Conservation (phyloP, 1,284 basidiomycete species). For the Tilletia indica region DNA sequence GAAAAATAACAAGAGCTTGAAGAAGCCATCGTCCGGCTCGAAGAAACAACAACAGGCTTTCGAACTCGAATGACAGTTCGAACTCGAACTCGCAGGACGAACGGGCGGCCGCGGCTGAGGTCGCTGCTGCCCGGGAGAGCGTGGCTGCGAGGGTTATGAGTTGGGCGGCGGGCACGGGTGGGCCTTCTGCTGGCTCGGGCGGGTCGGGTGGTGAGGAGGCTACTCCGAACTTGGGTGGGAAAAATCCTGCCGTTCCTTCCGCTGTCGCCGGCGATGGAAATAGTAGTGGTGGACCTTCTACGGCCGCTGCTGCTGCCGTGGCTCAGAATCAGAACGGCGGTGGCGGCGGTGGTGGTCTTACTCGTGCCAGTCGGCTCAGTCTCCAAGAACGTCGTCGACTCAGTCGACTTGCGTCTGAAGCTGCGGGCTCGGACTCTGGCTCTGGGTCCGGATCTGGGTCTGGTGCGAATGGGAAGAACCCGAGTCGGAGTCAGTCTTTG, state of each 20-base stretch:
- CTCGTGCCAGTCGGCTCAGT: constrained; percentile 7
- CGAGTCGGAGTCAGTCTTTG: too few relatives aligned
- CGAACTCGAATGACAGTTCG: not conserved
- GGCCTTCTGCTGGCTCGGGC: constrained; percentile 10
- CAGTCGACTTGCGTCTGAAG: constrained; percentile 9
- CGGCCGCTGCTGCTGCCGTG: not conserved
- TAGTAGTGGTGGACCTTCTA: constrained; percentile 8
- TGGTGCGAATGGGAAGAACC: not conserved
- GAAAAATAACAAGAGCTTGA: too few relatives aligned
- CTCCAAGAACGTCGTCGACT: constrained; percentile 21
- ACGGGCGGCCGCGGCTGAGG: not conserved
- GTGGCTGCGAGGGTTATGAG: constrained; percentile 15
- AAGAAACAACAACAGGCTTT: not conserved
- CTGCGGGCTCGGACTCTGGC: constrained; percentile 7
- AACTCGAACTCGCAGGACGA: not conserved
- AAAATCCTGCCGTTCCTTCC: not conserved
- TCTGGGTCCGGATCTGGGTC: constrained; percentile 1
- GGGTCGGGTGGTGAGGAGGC: constrained; percentile 1
- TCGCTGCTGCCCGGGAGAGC: not conserved
- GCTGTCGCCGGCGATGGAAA: constrained; percentile 14
- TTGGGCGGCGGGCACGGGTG: constrained; percentile 15
- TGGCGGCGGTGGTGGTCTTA: too few relatives aligned
- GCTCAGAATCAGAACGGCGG: too few relatives aligned
- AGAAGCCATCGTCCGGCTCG: too few relatives aligned
- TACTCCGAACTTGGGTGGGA: not conserved